Conservation (phyloP, 2,329 filamentous ascomycete species). For the Colletotrichum theobromicola region DNA sequence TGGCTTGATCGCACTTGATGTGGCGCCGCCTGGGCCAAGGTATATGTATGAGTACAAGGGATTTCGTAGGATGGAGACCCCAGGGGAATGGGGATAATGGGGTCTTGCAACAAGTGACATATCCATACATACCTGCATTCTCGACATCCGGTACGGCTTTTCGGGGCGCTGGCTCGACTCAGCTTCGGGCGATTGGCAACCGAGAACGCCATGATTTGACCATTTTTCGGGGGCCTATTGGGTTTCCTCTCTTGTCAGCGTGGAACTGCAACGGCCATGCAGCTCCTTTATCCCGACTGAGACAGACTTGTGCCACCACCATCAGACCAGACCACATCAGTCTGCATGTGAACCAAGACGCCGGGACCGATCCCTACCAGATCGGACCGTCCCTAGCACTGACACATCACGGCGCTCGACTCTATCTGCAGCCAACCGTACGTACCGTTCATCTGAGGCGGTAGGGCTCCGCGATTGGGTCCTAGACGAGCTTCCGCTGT, state of each 20-base stretch:
- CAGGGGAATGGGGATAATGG: neutral
- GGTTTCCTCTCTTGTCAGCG: neutral
- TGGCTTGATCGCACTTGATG: conserved; percentile 49
- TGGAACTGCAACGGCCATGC: neutral
- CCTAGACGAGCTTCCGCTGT: neutral
- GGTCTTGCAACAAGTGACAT: neutral
- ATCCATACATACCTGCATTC: conserved; percentile 16
- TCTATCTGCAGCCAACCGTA: neutral
- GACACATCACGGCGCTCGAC: neutral
- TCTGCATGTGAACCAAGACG: neutral
- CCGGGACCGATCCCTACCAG: neutral
- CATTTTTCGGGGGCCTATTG: neutral
- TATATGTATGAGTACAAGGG: neutral
- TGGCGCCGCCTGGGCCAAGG: conserved; percentile 32
- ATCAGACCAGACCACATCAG: neutral
- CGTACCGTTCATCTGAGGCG: neutral
- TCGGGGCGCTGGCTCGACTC: conserved; percentile 6
- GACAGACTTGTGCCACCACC: neutral
- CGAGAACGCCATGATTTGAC: conserved; percentile 6
- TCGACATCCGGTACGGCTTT: conserved; percentile 10
- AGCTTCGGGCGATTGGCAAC: neutral
- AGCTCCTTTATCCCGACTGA: neutral
- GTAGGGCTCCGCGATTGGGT: neutral
- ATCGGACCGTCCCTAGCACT: neutral
- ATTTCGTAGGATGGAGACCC: neutral